These are phyloP conservation scores for Trametes hirsuta DNA, from an alignment of 1,284 basidiomycete species.

Conservation along the genomic window DNA sequence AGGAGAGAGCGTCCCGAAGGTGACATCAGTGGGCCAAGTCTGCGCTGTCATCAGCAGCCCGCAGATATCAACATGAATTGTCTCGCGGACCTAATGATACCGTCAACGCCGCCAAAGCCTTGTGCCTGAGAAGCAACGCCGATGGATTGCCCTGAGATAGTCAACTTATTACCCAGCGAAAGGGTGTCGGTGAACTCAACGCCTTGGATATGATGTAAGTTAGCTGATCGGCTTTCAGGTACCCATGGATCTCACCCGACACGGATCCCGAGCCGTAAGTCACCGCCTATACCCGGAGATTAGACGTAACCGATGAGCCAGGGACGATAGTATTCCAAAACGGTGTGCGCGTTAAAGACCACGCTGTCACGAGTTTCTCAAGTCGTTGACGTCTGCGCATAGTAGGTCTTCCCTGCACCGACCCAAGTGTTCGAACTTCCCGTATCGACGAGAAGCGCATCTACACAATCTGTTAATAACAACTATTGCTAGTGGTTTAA, in stretches of 20 bases:
- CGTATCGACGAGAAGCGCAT: constrained; percentile 35
- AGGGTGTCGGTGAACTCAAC: constrained; percentile 51
- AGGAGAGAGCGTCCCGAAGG: constrained; percentile 35
- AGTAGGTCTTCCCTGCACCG: constrained; percentile 54
- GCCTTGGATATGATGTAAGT: constrained; percentile 18
- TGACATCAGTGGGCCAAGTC: constrained; percentile 58
- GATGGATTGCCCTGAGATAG: constrained; percentile 53
- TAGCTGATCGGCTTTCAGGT: background rate
- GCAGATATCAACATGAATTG: background rate
- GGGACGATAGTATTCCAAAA: background rate
- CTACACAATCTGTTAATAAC: constrained; percentile 13
- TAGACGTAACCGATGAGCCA: background rate
- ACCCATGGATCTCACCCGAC: constrained; percentile 36
- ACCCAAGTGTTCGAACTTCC: constrained; percentile 69
- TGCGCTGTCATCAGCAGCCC: constrained; percentile 18
- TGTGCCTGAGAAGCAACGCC: constrained; percentile 51
- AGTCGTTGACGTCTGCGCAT: constrained; percentile 52
- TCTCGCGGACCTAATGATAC: constrained; percentile 51
- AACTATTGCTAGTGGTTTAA: background rate
- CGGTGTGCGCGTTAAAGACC: constrained; percentile 36
- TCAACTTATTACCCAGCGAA: constrained; percentile 34
- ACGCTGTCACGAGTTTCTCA: constrained; percentile 35
- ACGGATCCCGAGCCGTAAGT: constrained; percentile 57
- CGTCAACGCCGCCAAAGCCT: constrained; percentile 49
- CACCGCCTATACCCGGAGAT: constrained; percentile 41